Evolutionary conservation across 73 alveolate genomes (phyloP).

Genomic region (Durusdinium trenchii): DNA sequence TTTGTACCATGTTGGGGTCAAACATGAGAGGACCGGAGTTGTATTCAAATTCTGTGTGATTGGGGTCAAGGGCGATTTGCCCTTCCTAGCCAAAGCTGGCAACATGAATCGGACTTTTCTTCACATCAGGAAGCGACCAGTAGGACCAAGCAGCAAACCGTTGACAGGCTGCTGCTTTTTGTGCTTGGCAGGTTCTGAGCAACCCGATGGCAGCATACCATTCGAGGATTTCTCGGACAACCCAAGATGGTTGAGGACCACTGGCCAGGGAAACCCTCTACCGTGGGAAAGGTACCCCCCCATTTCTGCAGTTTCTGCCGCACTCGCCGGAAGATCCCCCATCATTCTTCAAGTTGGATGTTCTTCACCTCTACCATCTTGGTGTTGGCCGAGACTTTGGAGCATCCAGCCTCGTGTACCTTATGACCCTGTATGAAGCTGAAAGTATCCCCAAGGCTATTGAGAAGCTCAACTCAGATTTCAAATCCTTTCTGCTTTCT

Average conservation of each 20-base stretch:
- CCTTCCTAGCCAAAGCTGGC: slow-evolving; percentile 1
- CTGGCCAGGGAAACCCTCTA: not conserved
- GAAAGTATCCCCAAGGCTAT: not conserved
- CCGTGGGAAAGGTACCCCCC: not conserved
- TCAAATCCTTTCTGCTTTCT: not conserved
- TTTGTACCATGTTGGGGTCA: not conserved
- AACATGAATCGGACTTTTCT: not conserved
- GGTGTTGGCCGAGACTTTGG: not conserved
- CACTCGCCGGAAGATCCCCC: not conserved
- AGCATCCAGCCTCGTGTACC: not conserved
- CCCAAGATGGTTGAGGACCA: not conserved
- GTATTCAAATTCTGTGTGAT: not conserved
- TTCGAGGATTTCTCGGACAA: not conserved
- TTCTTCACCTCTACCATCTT: not conserved
- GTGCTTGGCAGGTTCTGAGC: not conserved
- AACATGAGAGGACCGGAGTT: not conserved
- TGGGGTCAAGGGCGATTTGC: not conserved
- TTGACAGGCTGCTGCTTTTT: not conserved
- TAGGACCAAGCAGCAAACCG: not conserved
- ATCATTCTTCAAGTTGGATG: not conserved
- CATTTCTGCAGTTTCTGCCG: not conserved
- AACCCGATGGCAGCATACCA: not conserved
- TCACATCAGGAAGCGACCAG: not conserved
- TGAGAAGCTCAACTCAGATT: not conserved
- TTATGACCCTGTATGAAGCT: not conserved